Conservation (phyloP, 139 green algal genomes). For the Pseudopediastrum boryanum region DNA sequence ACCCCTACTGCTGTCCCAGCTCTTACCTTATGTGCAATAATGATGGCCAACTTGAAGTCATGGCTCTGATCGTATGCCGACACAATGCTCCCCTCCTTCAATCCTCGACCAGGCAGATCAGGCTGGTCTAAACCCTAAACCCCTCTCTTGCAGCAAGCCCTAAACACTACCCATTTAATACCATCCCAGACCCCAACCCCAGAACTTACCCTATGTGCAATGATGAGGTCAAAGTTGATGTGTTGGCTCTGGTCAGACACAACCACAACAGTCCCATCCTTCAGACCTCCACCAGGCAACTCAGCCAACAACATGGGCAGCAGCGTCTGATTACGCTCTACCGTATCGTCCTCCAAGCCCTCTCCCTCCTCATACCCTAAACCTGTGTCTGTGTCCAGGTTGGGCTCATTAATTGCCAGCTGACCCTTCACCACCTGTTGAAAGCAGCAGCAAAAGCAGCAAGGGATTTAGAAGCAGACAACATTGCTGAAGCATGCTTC, state of each 20-base stretch:
- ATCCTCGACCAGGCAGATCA: too few species aligned
- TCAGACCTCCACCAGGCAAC: constrained; percentile 78
- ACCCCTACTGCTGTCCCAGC: too few species aligned
- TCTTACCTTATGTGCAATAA: too few species aligned
- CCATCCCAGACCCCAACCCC: neutral
- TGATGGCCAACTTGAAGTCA: too few species aligned
- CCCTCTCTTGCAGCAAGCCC: too few species aligned
- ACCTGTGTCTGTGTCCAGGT: constrained; percentile 15
- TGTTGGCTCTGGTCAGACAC: constrained; percentile 81
- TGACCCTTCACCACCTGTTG: constrained; percentile 73
- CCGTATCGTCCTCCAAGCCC: constrained; percentile 88
- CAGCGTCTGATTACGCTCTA: constrained; percentile 42
- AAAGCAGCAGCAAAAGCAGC: constrained; percentile 11
- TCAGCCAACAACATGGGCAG: constrained; percentile 51
- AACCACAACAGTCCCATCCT: constrained; percentile 59
- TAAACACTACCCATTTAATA: too few species aligned
- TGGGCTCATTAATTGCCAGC: constrained; percentile 68
- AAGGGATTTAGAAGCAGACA: too few species aligned
- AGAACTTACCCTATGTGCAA: constrained; percentile 17
- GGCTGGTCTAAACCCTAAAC: too few species aligned
- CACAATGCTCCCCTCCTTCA: too few species aligned
- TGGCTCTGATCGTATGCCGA: too few species aligned
- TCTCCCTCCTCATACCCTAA: constrained; percentile 89
- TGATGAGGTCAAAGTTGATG: constrained; percentile 55
- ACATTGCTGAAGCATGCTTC: too few species aligned